Conservation (phyloP, 163 green algal species). For the Scenedesmus sp. region DNA sequence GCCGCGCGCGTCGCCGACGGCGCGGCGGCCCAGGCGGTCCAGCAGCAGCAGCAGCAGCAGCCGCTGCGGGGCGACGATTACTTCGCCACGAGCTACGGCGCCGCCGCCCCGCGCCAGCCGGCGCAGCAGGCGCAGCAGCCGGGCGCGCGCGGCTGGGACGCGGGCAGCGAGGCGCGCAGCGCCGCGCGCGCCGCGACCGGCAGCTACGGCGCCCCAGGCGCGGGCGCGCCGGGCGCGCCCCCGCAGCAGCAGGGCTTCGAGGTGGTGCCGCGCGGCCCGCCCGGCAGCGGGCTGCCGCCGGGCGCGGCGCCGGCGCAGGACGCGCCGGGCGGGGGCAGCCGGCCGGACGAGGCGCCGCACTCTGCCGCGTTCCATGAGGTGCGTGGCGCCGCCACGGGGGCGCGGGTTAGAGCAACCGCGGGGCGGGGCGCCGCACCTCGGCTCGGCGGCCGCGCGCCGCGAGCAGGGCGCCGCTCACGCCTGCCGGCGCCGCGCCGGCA, state of each 20-base stretch:
- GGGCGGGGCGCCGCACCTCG: too few species aligned
- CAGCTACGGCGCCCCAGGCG: not conserved
- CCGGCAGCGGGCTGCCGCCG: not conserved
- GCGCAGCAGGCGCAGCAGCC: not conserved
- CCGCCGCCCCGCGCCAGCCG: too few species aligned
- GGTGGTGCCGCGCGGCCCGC: conserved; percentile 6
- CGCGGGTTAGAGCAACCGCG: too few species aligned
- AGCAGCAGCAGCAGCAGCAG: conserved; percentile 19
- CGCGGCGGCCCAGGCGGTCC: not conserved
- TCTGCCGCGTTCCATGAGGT: conserved; percentile 42
- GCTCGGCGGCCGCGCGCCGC: too few species aligned
- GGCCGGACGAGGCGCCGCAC: conserved; percentile 27
- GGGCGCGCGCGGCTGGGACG: not conserved
- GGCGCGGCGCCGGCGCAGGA: too few species aligned
- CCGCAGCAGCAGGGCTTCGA: conserved; percentile 27
- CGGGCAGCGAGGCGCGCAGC: not conserved
- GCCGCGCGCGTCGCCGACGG: too few species aligned
- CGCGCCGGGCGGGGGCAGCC: conserved; percentile 7
- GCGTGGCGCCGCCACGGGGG: not conserved
- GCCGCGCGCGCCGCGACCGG: not conserved
- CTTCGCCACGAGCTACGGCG: too few species aligned
- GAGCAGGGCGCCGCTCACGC: not conserved
- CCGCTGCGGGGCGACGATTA: not conserved
- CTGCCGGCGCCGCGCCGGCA: not conserved
- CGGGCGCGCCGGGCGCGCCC: too few species aligned